Conservation (phyloP, 2,329 filamentous ascomycete genomes). For the Fusarium beomiforme region DNA sequence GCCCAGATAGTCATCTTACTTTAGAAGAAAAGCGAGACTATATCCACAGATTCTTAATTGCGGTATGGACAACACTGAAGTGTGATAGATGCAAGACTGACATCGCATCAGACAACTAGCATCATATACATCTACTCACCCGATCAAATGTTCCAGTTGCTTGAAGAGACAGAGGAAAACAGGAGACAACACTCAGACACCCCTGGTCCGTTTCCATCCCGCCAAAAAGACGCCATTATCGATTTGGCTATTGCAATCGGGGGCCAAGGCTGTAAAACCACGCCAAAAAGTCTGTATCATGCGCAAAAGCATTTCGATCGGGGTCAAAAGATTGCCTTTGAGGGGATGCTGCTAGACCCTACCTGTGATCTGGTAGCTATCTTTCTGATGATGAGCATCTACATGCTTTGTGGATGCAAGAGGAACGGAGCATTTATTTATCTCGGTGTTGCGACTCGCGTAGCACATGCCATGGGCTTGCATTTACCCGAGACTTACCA, state of each 20-base stretch:
- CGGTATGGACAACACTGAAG: background rate
- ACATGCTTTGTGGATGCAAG: background rate
- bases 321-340: background rate
- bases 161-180: background rate
- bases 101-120: accelerated
- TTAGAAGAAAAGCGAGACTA: background rate
- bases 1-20: background rate
- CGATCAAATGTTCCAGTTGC: background rate
- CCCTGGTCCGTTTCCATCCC: accelerated
- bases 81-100: background rate
- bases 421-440: background rate
- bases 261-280: background rate
- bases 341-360: background rate
- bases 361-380: background rate
- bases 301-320: background rate
- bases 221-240: background rate
- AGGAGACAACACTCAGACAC: background rate
- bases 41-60: background rate
- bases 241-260: background rate
- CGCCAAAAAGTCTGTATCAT: background rate
- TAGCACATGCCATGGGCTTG: background rate
- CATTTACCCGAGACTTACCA: background rate
- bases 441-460: background rate
- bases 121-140: background rate
- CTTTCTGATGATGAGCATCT: background rate